Base-by-base conservation (phyloP, 2,329 filamentous ascomycete genomes). In the Botrytis byssoidea region DNA sequence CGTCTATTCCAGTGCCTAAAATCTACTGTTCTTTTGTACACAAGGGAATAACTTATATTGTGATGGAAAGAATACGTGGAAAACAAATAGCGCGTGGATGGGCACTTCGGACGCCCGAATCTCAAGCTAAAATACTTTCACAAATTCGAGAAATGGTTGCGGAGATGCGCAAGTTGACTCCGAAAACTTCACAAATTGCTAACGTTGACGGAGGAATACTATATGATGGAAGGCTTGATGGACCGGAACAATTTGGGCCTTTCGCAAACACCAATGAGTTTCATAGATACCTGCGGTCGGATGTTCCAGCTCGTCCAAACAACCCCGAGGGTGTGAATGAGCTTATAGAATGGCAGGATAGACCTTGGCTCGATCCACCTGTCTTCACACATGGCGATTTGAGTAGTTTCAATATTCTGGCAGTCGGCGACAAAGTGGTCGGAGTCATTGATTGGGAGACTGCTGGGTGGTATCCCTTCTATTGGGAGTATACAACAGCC, bases 381-480 rank as follows among this genome's bases (percentile, higher is more conserved):
- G 75, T 78, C 16, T 75, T 77, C 80, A 83, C 75, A 2, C 86
- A 89, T 79, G 83, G 83, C 4, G 87, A 89, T 77, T 80, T 89
- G 18, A 81, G 80, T 16, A 82, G 81, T 4, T 76, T 83, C 4
- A 87, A 87, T 71, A 85, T 87, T 44, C 74, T 87, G 5, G 79
- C 83, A 3, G 74, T 79, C 2, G 83, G 81, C 4, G 83, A 82
- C 25, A 78, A 81, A 12, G 79, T 86, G 25, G 80, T 80, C 60
- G 85, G 82, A 4, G 81, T 85, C 29, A 79, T 85, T 70, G 83
- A 84, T 78, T 85, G 82, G 83, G 83, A 84, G 72, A 81, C 73
- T 63, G 78, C 82, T 32, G 82, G 82, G 46, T 84, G 82, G 82
- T 82, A 82, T 75, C 82, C 82, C 37, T 79, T 72, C 32, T 83